Evolutionary conservation across 2,329 filamentous ascomycete species (phyloP).

Genomic region (Fusarium burgessii): DNA sequence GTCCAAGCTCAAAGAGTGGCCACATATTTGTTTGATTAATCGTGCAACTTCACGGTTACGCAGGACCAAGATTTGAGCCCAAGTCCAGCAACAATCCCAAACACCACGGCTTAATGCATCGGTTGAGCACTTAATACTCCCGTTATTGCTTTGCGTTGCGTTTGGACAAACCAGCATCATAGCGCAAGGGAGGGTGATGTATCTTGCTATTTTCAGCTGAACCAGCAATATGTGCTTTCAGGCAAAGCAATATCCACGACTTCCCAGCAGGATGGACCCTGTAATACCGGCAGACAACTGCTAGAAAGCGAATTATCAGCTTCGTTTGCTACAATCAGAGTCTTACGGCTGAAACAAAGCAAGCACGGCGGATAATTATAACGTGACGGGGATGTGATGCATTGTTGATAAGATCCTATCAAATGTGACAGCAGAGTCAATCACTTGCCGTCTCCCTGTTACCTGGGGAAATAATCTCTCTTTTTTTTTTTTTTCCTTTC

Average conservation of each 20-base stretch:
- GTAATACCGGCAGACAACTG: background rate
- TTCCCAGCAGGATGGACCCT: background rate
- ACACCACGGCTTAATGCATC: background rate
- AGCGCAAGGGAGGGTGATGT: background rate
- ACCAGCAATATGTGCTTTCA: background rate
- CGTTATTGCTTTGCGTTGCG: background rate
- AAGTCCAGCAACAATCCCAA: background rate
- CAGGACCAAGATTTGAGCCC: conserved; percentile 21
- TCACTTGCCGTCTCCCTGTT: conserved; percentile 7
- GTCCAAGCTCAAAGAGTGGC: background rate
- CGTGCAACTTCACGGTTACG: conserved; percentile 8
- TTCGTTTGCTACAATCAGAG: background rate
- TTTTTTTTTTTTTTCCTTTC: conserved; percentile 22
- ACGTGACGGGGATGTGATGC: conserved; percentile 7
- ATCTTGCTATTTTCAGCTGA: background rate
- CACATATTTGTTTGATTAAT: conserved; percentile 21
- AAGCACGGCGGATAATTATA: conserved; percentile 6
- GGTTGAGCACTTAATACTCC: background rate
- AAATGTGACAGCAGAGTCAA: conserved; percentile 35
- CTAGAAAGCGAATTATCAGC: background rate
- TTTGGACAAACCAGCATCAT: conserved; percentile 6
- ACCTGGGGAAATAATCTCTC: conserved; percentile 7
- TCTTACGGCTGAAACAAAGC: conserved; percentile 9
- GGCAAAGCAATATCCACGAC: background rate
- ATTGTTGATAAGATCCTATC: conserved; percentile 28